Evolutionary conservation across 1,284 basidiomycete genomes (phyloP).

Genomic region (Ustilago curta): DNA sequence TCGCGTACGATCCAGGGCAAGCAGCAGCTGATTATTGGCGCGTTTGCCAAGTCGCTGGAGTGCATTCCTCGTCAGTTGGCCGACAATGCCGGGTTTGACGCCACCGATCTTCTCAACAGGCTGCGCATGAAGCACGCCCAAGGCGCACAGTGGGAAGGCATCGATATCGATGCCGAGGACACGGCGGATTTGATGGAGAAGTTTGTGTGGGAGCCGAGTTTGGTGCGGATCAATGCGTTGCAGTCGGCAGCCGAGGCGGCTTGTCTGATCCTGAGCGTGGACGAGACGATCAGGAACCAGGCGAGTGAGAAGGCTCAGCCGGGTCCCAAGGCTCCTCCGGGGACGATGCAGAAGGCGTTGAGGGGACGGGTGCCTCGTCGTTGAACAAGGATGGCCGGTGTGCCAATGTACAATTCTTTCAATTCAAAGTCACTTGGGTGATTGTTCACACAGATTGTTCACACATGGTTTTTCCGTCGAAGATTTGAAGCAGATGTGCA

Average conservation of each 20-base stretch:
- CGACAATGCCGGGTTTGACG: slow-evolving; percentile 97
- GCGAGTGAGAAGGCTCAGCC: slow-evolving; percentile 58
- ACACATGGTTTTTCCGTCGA: no score
- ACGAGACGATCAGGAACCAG: slow-evolving; percentile 68
- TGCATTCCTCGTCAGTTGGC: slow-evolving; percentile 98
- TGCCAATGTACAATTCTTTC: background rate
- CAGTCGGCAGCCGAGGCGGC: slow-evolving; percentile 95
- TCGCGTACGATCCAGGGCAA: slow-evolving; percentile 95
- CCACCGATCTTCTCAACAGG: slow-evolving; percentile 96
- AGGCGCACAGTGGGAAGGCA: slow-evolving; percentile 87
- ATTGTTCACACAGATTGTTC: no score
- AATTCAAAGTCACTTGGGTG: background rate
- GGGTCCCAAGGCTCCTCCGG: slow-evolving; percentile 61
- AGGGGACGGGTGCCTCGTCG: slow-evolving; percentile 53
- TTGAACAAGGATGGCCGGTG: slow-evolving; percentile 6
- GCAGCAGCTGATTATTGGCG: slow-evolving; percentile 91
- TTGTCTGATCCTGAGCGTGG: slow-evolving; percentile 78
- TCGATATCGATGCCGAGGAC: slow-evolving; percentile 89
- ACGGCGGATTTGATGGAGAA: slow-evolving; percentile 94
- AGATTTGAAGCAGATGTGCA: no score
- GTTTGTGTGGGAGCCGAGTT: slow-evolving; percentile 97
- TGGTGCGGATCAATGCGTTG: slow-evolving; percentile 96
- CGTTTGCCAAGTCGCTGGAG: slow-evolving; percentile 96
- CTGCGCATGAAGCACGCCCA: slow-evolving; percentile 95
- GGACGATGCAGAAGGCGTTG: slow-evolving; percentile 66